Evolutionary conservation across 2,329 filamentous ascomycete species (phyloP).

Genomic region (Neofusicoccum kwambonambiense): DNA sequence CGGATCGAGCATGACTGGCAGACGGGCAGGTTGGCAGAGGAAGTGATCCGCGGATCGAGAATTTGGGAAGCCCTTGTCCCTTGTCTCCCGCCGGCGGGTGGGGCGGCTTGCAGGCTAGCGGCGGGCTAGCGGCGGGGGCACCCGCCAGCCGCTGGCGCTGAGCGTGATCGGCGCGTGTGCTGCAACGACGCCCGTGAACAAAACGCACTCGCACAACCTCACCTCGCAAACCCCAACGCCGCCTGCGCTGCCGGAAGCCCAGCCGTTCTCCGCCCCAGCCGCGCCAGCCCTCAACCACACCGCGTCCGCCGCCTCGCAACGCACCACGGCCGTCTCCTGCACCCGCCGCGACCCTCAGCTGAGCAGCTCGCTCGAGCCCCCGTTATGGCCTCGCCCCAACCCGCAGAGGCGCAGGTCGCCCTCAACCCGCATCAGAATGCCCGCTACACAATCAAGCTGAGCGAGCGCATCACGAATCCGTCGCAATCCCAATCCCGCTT

Average conservation of each 20-base stretch:
- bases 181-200: too few relatives aligned
- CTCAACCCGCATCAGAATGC: constrained; percentile 10
- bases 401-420: background rate
- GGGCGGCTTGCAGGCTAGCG: background rate
- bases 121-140: background rate
- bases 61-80: background rate
- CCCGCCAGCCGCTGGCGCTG: constrained; percentile 5
- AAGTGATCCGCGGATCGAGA: constrained; percentile 6
- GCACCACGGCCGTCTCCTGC: background rate
- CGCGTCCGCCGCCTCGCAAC: too few relatives aligned
- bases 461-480: constrained; percentile 13
- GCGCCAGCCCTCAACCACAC: background rate
- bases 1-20: background rate
- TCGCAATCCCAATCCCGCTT: background rate
- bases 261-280: background rate
- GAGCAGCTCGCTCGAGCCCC: background rate
- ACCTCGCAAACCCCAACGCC: background rate
- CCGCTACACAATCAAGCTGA: constrained; percentile 14
- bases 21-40: background rate
- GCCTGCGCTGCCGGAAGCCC: background rate
- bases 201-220: background rate
- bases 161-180: constrained; percentile 7
- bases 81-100: background rate
- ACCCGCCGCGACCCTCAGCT: background rate
- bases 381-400: constrained; percentile 15